phyloP scores from a whole-genome alignment of 75 land plant species.

The Isoetes taiwanensis region DNA sequence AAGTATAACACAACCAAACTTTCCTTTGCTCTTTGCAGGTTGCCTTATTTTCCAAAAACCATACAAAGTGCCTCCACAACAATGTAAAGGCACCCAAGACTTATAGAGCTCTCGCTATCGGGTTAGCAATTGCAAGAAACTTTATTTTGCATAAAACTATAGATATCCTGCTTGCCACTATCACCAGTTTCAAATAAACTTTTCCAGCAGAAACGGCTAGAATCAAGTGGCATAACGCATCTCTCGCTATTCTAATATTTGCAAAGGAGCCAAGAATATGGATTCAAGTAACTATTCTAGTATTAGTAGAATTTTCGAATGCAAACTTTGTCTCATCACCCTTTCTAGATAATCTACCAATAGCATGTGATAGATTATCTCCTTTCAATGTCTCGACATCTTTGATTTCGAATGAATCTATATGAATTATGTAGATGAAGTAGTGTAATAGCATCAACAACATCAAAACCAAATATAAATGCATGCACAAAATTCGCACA shows the following conservation, averaged over 20 bases:
- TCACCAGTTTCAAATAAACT: too few species aligned
- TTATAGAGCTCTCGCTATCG: too few species aligned
- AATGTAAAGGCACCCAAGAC: too few species aligned
- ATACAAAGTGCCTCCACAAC: too few species aligned
- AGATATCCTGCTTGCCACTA: too few species aligned
- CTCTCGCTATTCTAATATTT: neutral
- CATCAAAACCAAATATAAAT: neutral
- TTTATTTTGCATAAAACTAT: too few species aligned
- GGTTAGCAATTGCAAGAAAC: too few species aligned
- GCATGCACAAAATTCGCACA: constrained; percentile 1
- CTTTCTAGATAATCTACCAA: neutral
- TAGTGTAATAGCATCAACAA: neutral
- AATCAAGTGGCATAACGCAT: neutral
- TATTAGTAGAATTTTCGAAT: neutral
- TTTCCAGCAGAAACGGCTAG: neutral
- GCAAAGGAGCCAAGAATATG: constrained; percentile 5
- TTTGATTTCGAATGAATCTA: constrained; percentile 2
- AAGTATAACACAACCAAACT: too few species aligned
- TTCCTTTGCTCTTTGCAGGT: too few species aligned
- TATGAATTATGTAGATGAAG: constrained; percentile 1
- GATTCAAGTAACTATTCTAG: neutral
- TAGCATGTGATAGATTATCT: neutral
- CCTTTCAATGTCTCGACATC: neutral
- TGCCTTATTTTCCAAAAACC: too few species aligned
- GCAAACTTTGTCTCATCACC: constrained; percentile 3